Evolutionary conservation across 345 rosid species (phyloP).

Genomic region (Cardiospermum halicacabum): DNA sequence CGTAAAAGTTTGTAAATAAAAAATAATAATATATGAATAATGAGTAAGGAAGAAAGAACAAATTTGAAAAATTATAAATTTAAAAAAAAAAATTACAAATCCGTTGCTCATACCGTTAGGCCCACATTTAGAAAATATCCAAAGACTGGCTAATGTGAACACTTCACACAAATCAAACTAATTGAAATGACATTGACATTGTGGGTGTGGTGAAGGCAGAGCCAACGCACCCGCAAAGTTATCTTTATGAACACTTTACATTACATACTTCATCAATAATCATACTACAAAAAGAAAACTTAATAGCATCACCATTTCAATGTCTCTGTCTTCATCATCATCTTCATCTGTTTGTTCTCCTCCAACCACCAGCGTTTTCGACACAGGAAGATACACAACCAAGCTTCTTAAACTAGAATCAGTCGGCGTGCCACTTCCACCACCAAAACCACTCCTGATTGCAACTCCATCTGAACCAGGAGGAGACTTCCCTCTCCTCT

Average conservation of each 20-base stretch:
- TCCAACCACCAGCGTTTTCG: conserved; percentile 29
- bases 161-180: neutral
- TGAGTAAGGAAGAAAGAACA: too few species aligned
- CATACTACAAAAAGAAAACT: neutral
- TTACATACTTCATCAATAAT: neutral
- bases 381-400: conserved; percentile 39
- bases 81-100: too few species aligned
- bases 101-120: too few species aligned
- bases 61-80: too few species aligned
- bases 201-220: neutral
- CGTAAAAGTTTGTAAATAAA: too few species aligned
- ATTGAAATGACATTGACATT: too few species aligned
- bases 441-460: conserved; percentile 71
- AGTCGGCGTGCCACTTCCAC: conserved; percentile 28
- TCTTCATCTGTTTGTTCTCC: conserved; percentile 12
- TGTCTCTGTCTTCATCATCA: conserved; percentile 22
- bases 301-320: neutral
- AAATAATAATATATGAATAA: too few species aligned
- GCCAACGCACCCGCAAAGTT: neutral
- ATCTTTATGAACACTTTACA: neutral
- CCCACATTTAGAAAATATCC: neutral
- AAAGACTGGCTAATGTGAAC: neutral
- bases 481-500: conserved; percentile 64
- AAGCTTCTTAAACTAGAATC: conserved; percentile 32
- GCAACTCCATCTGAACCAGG: conserved; percentile 59